Base-by-base conservation (phyloP, 176 grass and related monocot species). In the Phoenix dactylifera region DNA sequence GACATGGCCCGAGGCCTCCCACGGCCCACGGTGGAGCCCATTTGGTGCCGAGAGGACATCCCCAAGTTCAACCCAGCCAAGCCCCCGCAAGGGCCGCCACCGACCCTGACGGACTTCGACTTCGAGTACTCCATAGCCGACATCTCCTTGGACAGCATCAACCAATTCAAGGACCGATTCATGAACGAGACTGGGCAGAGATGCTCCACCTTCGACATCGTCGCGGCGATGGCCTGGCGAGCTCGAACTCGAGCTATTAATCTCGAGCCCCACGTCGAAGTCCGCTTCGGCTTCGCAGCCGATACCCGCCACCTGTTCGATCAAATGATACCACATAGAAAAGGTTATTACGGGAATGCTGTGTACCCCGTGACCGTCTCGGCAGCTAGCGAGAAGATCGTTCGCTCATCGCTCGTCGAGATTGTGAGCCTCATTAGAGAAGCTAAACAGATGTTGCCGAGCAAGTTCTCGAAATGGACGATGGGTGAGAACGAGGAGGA, bases 31-130 rank as follows among this genome's bases (percentile, higher is more conserved):
- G 29, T 94, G 4, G 48, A 74, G 14, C 81, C 81, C 6, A 66
- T 85, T 22, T 95, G 89, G 89, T 73, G 69, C 52, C 70, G 84
- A 7, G 81, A 95, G 16, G 20, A 39, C 58, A 88, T 95, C 67
- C 81, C 81, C 0, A 67, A 10, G 32, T 39, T 39, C 7, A 1
- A 84, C 64, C 81, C 84, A 9, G 74, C 84, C 0, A 95, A 95
- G 60, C 62, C 54, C 50, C 84, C 84, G 44, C 78, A 65, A 3
- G 78, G 70, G 17, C 64, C 59, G 0, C 80, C 76, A 15, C 76
- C 76, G 28, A 58, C 80, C 18, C 83, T 89, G 57, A 83, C 79
- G 3, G 72, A 67, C 61, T 82, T 95, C 68, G 85, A 66, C 66
- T 86, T 95, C 63, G 76, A 86, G 71, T 89, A 70, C 24, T 76